These are phyloP conservation scores for Blepharisma undulans DNA, from an alignment of 169 alveolate species.

Conservation along the genomic window DNA sequence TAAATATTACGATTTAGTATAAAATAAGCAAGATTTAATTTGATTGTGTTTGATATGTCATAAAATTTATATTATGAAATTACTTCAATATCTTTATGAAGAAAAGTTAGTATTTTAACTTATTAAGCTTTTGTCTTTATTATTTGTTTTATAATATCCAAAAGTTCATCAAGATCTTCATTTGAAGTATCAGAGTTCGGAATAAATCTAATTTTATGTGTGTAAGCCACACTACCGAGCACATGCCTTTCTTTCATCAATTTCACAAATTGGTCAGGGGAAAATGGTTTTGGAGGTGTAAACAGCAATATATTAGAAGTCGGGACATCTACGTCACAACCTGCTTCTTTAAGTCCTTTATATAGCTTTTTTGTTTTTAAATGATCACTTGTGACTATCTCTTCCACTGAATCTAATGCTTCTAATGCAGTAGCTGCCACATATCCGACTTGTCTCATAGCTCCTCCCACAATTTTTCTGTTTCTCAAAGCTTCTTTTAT, in stretches of 20 bases:
- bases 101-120: not conserved
- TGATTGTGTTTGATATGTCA: too few relatives aligned
- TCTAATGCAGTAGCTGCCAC: slow-evolving; percentile 42
- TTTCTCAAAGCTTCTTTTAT: slow-evolving; percentile 42
- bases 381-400: slow-evolving; percentile 38
- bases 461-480: slow-evolving; percentile 63
- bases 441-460: slow-evolving; percentile 56
- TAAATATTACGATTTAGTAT: too few relatives aligned
- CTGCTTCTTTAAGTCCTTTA: not conserved
- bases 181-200: not conserved
- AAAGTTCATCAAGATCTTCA: not conserved
- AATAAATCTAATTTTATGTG: not conserved
- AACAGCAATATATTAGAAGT: not conserved
- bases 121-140: not conserved
- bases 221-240: not conserved
- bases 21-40: too few relatives aligned
- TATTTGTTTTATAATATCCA: not conserved
- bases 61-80: too few relatives aligned
- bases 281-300: not conserved
- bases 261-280: not conserved
- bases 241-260: not conserved
- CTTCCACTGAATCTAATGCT: slow-evolving; percentile 42
- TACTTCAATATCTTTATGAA: too few relatives aligned
- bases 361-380: slow-evolving; percentile 34
- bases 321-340: not conserved